phyloP scores from a whole-genome alignment of 2,329 filamentous ascomycete genomes.

The Claviceps africana region DNA sequence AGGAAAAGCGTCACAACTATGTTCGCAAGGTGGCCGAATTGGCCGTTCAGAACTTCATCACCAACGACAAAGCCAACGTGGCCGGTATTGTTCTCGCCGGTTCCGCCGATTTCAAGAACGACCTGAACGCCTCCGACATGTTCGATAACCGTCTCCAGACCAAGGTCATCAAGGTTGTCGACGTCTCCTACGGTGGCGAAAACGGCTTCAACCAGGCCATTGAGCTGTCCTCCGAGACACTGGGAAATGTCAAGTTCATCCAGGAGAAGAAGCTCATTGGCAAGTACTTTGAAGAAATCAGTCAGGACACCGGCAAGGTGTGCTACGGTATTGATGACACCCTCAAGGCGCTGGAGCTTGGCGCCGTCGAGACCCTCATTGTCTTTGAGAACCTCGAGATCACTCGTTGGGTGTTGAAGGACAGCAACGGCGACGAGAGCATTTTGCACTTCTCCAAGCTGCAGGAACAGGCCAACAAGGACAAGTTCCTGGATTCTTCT shows the following conservation, averaged over 20 bases:
- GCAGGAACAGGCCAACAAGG: conserved; percentile 55
- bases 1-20: conserved; percentile 99
- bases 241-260: conserved; percentile 99
- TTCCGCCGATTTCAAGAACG: conserved; percentile 99
- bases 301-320: conserved; percentile 88
- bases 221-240: conserved; percentile 83
- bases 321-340: conserved; percentile 98
- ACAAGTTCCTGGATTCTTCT: conserved; percentile 86
- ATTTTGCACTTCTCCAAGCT: conserved; percentile 79
- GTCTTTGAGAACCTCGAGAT: conserved; percentile 96
- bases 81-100: conserved; percentile 89
- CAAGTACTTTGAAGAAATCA: conserved; percentile 98
- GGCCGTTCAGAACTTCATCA: conserved; percentile 98
- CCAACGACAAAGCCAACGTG: conserved; percentile 95
- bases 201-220: conserved; percentile 99
- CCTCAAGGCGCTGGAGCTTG: conserved; percentile 87
- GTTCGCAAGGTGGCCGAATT: conserved; percentile 96
- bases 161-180: conserved; percentile 99
- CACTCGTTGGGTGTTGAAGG: conserved; percentile 80
- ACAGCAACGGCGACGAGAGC: conserved; percentile 55
- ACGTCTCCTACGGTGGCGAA: conserved; percentile 96
- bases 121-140: conserved; percentile 92
- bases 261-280: conserved; percentile 99
- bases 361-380: conserved; percentile 86
- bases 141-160: conserved; percentile 82